Conservation (phyloP, 768 basidiomycete genomes). For the Hypsizygus marmoreus region DNA sequence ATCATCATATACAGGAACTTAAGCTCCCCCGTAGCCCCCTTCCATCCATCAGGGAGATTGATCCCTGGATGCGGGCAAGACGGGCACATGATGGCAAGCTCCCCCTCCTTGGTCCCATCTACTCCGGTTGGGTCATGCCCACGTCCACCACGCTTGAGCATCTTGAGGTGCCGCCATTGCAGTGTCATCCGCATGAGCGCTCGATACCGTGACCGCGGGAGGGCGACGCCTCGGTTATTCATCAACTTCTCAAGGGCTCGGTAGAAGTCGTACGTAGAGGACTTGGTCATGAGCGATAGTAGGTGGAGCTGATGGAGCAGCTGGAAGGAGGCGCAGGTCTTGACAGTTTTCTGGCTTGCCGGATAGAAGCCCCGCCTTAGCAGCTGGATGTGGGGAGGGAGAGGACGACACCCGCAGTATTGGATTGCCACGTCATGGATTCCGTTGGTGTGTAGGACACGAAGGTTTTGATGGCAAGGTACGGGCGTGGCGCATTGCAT, state of each 20-base stretch:
- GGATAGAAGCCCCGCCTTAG: slow-evolving; percentile 20
- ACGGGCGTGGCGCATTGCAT: slow-evolving; percentile 4
- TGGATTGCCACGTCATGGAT: slow-evolving; percentile 17
- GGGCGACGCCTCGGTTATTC: slow-evolving; percentile 24
- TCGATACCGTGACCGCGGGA: slow-evolving; percentile 9
- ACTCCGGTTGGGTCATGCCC: slow-evolving; percentile 22
- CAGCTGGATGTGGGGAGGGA: slow-evolving; percentile 15
- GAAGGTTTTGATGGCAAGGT: too few species aligned
- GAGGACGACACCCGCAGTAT: slow-evolving; percentile 12
- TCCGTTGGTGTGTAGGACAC: slow-evolving; percentile 18
- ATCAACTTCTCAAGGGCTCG: slow-evolving; percentile 18
- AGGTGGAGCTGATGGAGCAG: slow-evolving; percentile 26
- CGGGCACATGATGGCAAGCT: slow-evolving; percentile 24
- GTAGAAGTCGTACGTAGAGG: slow-evolving; percentile 32
- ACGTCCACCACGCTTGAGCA: slow-evolving; percentile 23
- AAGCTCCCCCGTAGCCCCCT: slow-evolving; percentile 7
- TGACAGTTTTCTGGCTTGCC: slow-evolving; percentile 15
- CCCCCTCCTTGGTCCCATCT: slow-evolving; percentile 20
- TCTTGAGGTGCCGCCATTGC: too few species aligned
- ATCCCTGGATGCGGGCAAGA: slow-evolving; percentile 28
- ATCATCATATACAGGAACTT: too few species aligned
- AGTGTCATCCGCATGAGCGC: slow-evolving; percentile 15
- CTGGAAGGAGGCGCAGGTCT: slow-evolving; percentile 25
- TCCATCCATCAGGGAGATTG: slow-evolving; percentile 23
- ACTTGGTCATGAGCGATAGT: slow-evolving; percentile 27